These are phyloP conservation scores for Ophiocordyceps sinensis DNA, from an alignment of 2,329 filamentous ascomycete species.

Conservation along the genomic window DNA sequence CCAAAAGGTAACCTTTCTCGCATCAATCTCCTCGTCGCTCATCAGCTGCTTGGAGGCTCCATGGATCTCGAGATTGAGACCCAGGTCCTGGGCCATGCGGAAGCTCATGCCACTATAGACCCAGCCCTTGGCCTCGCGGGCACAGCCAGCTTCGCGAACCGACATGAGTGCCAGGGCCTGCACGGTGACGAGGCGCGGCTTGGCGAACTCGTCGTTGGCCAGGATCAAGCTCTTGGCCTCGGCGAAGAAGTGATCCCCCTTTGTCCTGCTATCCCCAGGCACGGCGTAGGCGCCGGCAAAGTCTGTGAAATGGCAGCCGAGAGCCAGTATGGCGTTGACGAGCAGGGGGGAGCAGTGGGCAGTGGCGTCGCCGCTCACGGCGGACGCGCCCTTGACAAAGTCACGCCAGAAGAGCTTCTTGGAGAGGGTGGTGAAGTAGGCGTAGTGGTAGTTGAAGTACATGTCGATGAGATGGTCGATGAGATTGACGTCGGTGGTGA, in stretches of 20 bases:
- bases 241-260: conserved; percentile 90
- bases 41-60: conserved; percentile 47
- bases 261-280: conserved; percentile 64
- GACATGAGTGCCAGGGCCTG: conserved; percentile 94
- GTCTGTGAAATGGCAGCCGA: conserved; percentile 87
- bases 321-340: conserved; percentile 84
- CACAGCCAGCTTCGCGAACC: conserved; percentile 87
- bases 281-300: conserved; percentile 56
- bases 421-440: conserved; percentile 85
- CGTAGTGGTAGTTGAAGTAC: conserved; percentile 98
- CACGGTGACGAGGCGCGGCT: conserved; percentile 74
- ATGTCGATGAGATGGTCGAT: conserved; percentile 84
- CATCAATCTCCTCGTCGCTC: conserved; percentile 75
- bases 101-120: conserved; percentile 98
- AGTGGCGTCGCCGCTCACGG: conserved; percentile 34
- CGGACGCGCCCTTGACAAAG: conserved; percentile 57
- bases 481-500: conserved; percentile 65
- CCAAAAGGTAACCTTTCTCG: conserved; percentile 87
- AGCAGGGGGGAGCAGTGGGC: conserved; percentile 78
- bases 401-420: conserved; percentile 78
- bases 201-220: conserved; percentile 87
- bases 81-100: conserved; percentile 90
- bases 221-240: conserved; percentile 84
- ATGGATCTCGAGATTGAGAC: conserved; percentile 71
- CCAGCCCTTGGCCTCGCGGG: conserved; percentile 90